Evolutionary conservation across 2,329 filamentous ascomycete genomes (phyloP).

Genomic region (Xylaria sp.): DNA sequence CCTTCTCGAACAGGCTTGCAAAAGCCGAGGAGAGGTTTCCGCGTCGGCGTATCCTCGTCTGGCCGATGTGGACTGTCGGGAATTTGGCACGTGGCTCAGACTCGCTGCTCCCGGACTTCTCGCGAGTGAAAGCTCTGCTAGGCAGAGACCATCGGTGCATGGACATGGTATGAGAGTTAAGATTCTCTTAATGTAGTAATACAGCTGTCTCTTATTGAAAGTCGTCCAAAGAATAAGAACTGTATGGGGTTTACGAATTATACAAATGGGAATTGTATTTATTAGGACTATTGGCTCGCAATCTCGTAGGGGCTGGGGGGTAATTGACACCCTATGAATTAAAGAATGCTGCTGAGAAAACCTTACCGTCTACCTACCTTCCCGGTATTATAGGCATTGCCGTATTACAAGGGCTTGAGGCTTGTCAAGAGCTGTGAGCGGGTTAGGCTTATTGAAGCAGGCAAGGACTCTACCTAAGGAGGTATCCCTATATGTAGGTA

Average conservation of each 20-base stretch:
- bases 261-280: slow-evolving; percentile 9
- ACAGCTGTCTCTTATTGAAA: slow-evolving; percentile 6
- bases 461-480: background rate
- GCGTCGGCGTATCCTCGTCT: slow-evolving; percentile 7
- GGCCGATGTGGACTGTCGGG: slow-evolving; percentile 17
- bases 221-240: slow-evolving; percentile 8
- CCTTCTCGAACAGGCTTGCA: slow-evolving; percentile 19
- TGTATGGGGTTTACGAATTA: slow-evolving; percentile 4
- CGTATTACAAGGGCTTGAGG: no score
- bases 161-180: slow-evolving; percentile 21
- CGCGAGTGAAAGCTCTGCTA: slow-evolving; percentile 17
- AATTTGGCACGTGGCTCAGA: slow-evolving; percentile 8
- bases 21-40: slow-evolving; percentile 20
- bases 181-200: slow-evolving; percentile 17
- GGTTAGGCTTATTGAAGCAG: background rate
- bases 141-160: slow-evolving; percentile 25
- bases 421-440: background rate
- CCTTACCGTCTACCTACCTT: background rate
- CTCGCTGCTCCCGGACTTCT: slow-evolving; percentile 14
- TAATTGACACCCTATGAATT: background rate
- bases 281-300: background rate
- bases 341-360: background rate
- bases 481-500: no score
- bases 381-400: no score
- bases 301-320: background rate